phyloP scores from a whole-genome alignment of 805 yeast genomes.

The fission yeast (Schizosaccharomyces pombe) region DNA sequence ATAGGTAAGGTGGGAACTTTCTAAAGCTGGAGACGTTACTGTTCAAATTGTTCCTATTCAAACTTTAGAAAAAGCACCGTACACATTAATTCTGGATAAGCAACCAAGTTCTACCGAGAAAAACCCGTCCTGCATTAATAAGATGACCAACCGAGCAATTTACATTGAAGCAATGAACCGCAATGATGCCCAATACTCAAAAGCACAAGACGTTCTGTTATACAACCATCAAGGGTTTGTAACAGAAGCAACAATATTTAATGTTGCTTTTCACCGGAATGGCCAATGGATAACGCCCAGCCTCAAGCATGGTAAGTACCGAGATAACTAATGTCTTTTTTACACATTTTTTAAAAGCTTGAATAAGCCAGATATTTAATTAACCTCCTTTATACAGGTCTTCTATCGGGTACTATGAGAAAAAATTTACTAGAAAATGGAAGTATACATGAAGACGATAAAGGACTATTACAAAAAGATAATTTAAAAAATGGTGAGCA shows the following conservation, averaged over 20 bases:
- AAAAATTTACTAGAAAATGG: constrained; percentile 34
- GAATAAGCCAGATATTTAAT: not conserved
- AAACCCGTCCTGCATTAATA: not conserved
- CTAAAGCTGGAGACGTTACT: not conserved
- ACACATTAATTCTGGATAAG: not conserved
- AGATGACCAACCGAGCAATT: not conserved
- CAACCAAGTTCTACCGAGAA: not conserved
- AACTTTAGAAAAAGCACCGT: not conserved
- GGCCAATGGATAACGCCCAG: constrained; percentile 65
- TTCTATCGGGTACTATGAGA: constrained; percentile 57
- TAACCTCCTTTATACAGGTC: not conserved
- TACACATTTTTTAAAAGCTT: not conserved
- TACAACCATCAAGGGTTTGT: constrained; percentile 35
- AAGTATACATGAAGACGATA: constrained; percentile 20
- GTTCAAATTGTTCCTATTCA: not conserved
- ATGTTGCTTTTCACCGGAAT: constrained; percentile 38
- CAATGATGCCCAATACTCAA: not conserved
- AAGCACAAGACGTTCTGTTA: constrained; percentile 39
- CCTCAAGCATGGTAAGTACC: constrained; percentile 36
- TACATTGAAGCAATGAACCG: not conserved
- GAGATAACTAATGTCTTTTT: too few species aligned
- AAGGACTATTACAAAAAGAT: constrained; percentile 24
- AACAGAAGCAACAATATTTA: constrained; percentile 67
- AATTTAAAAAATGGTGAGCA: constrained; percentile 43
- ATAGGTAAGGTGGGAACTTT: not conserved